phyloP scores from a whole-genome alignment of 2,329 filamentous ascomycete species.

The Fusarium sp. region DNA sequence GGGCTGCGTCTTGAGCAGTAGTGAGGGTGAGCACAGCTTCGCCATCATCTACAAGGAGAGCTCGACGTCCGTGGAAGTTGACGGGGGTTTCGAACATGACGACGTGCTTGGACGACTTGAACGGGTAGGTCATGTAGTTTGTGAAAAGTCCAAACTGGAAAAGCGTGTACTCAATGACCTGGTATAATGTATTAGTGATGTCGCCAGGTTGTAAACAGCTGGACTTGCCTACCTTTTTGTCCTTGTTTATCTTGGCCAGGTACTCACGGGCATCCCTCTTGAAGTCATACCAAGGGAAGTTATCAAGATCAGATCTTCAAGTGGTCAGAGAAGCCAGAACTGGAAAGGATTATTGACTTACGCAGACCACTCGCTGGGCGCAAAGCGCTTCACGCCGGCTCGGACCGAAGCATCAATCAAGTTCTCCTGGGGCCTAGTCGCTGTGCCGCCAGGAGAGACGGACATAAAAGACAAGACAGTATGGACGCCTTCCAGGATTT shows the following conservation, averaged over 20 bases:
- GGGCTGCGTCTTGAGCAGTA: conserved; percentile 60
- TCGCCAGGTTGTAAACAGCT: accelerated
- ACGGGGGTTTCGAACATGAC: conserved; percentile 56
- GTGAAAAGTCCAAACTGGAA: conserved; percentile 70
- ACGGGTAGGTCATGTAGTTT: conserved; percentile 68
- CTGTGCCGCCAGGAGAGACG: conserved; percentile 49
- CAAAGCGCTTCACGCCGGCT: conserved; percentile 72
- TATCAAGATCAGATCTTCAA: conserved; percentile 19
- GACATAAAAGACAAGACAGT: conserved; percentile 68
- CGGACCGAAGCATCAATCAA: conserved; percentile 70
- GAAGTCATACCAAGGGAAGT: conserved; percentile 35
- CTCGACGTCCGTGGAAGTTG: conserved; percentile 59
- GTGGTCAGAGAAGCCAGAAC: neutral
- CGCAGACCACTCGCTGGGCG: conserved; percentile 72
- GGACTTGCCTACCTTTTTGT: conserved; percentile 54
- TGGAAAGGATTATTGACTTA: conserved; percentile 34
- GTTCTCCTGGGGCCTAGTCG: conserved; percentile 50
- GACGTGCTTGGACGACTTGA: conserved; percentile 62
- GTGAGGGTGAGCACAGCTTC: conserved; percentile 63
- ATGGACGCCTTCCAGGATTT: conserved; percentile 62
- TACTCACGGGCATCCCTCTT: conserved; percentile 67
- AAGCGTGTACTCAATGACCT: conserved; percentile 70
- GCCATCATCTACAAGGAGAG: conserved; percentile 59
- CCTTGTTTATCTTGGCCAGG: conserved; percentile 65
- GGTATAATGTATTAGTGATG: accelerated